Percentiles rank a stretch among this genome's conserved stretches.
phyloP scores from a whole-genome alignment of 257 asterid genomes.

The Dorcoceras hygrometricum region DNA sequence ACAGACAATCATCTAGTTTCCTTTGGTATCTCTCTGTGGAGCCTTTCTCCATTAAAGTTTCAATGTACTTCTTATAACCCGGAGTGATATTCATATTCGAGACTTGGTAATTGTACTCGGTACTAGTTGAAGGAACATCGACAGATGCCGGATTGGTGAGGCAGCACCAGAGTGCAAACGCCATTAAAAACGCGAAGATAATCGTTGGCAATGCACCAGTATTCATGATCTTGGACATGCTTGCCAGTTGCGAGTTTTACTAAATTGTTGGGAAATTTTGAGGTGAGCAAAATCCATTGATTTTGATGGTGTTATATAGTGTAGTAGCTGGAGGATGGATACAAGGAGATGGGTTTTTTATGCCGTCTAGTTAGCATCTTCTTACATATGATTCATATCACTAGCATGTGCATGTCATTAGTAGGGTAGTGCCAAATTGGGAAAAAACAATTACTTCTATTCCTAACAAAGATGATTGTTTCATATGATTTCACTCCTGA shows the following conservation, averaged over 20 bases:
- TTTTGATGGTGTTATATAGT: not conserved
- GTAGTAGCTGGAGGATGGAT: not conserved
- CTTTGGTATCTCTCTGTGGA: not conserved
- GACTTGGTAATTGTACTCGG: not conserved
- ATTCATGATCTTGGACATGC: not conserved
- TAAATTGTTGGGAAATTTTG: not conserved
- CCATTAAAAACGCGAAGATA: not conserved
- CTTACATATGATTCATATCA: not conserved
- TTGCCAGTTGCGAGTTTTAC: not conserved
- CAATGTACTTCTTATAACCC: not conserved
- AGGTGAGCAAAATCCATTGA: not conserved
- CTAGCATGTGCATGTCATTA: no score
- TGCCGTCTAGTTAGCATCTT: not conserved
- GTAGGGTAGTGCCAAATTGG: no score
- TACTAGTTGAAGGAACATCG: not conserved
- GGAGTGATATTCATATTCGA: no score
- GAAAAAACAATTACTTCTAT: no score
- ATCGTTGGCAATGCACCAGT: not conserved
- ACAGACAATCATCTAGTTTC: not conserved
- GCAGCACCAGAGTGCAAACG: slow-evolving; percentile 7
- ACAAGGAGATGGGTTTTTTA: not conserved
- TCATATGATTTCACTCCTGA: no score
- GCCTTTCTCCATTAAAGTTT: not conserved
- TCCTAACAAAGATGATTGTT: no score
- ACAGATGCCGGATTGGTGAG: not conserved